phyloP scores from a whole-genome alignment of 139 green algal genomes.

The Tetradesmus lagerheimii region DNA sequence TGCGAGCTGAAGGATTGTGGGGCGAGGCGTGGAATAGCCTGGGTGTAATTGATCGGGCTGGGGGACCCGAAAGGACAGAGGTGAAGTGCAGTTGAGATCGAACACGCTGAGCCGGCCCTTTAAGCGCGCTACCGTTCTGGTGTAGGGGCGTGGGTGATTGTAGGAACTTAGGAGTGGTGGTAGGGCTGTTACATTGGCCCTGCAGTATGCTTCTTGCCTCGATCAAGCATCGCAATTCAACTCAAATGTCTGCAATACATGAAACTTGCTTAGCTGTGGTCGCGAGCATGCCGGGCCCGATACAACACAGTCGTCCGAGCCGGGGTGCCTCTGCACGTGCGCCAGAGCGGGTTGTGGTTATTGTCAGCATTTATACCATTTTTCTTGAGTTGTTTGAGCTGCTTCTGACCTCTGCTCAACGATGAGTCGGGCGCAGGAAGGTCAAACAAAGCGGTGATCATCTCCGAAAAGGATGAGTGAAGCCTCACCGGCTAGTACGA shows the following conservation, averaged over 20 bases:
- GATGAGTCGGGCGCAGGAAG: no score
- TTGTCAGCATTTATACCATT: no score
- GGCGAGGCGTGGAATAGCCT: background rate
- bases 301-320: background rate
- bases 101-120: background rate
- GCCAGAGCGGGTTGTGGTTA: no score
- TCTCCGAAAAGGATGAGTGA: no score
- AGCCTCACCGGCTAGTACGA: no score
- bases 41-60: background rate
- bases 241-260: background rate
- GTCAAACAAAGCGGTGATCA: no score
- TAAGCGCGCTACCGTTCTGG: background rate
- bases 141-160: background rate
- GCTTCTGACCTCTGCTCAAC: no score
- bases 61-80: background rate
- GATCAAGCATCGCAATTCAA: background rate
- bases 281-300: background rate
- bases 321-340: no score
- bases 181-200: background rate
- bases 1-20: background rate
- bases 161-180: slow-evolving; percentile 3
- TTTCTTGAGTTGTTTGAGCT: no score
- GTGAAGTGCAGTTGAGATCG: background rate
- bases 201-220: background rate
- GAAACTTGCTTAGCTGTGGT: background rate